Percentiles rank a stretch among this genome's conserved stretches.
phyloP scores from a whole-genome alignment of 2,329 filamentous ascomycete species.

The Lithohypha guttulata region DNA sequence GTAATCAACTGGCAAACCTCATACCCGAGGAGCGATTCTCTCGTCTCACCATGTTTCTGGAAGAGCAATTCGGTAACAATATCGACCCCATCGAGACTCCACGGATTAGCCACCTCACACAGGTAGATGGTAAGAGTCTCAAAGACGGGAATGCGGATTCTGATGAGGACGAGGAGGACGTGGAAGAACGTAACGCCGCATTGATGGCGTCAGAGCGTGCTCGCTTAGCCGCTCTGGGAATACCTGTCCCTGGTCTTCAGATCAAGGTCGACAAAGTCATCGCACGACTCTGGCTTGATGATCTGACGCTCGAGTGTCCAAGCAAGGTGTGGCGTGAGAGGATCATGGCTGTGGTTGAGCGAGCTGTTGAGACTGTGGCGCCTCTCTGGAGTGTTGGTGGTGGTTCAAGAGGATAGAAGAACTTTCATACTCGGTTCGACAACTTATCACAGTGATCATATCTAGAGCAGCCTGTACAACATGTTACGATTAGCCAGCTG shows the following conservation, averaged over 20 bases:
- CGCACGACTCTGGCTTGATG: constrained; percentile 85
- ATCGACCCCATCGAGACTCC: constrained; percentile 64
- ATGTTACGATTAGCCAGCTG: too few species aligned
- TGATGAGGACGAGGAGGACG: constrained; percentile 34
- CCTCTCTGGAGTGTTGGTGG: constrained; percentile 43
- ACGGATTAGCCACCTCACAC: constrained; percentile 32
- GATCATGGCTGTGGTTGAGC: constrained; percentile 78
- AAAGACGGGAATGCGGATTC: constrained; percentile 22
- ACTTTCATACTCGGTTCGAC: too few species aligned
- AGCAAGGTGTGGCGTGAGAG: constrained; percentile 33
- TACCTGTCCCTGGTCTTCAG: constrained; percentile 79
- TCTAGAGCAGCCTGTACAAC: too few species aligned
- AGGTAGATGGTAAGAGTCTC: constrained; percentile 25
- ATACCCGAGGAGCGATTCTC: constrained; percentile 66
- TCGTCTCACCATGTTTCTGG: constrained; percentile 87
- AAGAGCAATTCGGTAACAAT: constrained; percentile 88
- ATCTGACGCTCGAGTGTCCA: constrained; percentile 75
- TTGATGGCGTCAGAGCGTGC: constrained; percentile 49
- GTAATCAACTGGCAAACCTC: constrained; percentile 64
- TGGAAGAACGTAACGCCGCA: constrained; percentile 45
- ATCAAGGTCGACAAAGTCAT: constrained; percentile 81
- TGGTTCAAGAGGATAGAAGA: neutral
- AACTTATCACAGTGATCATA: too few species aligned
- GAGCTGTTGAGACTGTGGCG: constrained; percentile 76
- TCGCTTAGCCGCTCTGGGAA: constrained; percentile 69